A percentile compares a stretch with the other conserved stretches of the same genome.
These are phyloP conservation scores for Plasmodium coatneyi DNA, from an alignment of 169 alveolate species.

Conservation along the genomic window DNA sequence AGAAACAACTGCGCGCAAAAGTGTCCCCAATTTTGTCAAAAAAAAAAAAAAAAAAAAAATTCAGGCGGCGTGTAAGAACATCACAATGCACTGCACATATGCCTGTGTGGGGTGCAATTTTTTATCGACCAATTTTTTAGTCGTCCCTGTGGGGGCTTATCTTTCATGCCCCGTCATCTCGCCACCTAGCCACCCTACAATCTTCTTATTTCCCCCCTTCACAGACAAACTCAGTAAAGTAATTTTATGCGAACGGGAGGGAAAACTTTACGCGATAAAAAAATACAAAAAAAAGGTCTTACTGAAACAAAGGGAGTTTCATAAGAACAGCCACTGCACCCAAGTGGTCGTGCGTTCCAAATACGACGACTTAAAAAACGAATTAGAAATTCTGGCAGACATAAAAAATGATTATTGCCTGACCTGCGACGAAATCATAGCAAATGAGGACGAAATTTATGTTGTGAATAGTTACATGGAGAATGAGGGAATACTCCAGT, in stretches of 20 bases:
- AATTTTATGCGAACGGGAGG: constrained; percentile 44
- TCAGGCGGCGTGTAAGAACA: neutral
- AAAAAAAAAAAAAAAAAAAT: neutral
- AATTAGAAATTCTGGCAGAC: constrained; percentile 42
- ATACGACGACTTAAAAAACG: constrained; percentile 57
- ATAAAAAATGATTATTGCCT: constrained; percentile 65
- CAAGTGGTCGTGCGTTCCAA: constrained; percentile 13
- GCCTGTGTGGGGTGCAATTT: neutral
- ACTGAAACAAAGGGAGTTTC: constrained; percentile 47
- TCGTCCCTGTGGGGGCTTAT: neutral
- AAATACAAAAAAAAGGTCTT: constrained; percentile 23
- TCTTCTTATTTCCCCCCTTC: neutral
- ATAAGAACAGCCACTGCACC: neutral
- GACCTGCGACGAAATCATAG: constrained; percentile 30
- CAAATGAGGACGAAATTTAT: constrained; percentile 44
- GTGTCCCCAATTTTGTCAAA: neutral
- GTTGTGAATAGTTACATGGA: constrained; percentile 59
- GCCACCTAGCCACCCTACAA: neutral
- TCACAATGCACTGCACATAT: neutral
- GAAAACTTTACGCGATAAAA: constrained; percentile 35
- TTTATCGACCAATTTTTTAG: neutral
- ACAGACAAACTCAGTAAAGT: constrained; percentile 26
- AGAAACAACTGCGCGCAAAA: neutral
- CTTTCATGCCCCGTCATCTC: neutral
- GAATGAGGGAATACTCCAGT: constrained; percentile 25